Evolutionary conservation across 2,329 filamentous ascomycete genomes (phyloP), one percentile per base, ranked within the genome.

Genomic region (Thermomyces lanuginosus): DNA sequence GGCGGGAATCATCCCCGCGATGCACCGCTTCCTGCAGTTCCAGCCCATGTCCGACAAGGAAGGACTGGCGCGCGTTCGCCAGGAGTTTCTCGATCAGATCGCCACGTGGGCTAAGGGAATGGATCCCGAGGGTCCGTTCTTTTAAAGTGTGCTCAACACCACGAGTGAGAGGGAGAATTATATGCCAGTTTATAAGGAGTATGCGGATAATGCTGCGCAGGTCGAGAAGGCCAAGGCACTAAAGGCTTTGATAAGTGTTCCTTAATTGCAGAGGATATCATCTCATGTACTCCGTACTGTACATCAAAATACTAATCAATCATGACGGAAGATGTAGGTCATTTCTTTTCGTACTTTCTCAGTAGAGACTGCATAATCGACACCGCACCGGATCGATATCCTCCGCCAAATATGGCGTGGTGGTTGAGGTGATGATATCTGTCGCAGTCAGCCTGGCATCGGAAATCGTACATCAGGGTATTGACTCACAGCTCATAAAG

Each of bases 341-440:
- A n/a, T 13, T 24, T 25, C 11, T 2, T 17, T 3, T 64, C 72
- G 51, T 92, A 92, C 45, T 82, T 91, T 21, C 57, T 57, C 15
- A 80, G 56, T 39, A 93, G 56, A 36, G 58, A 68, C 48, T 64
- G 69, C 78, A 92, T 89, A 29, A 91, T 89, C 4, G 65, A 64
- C 51, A 86, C 65, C 15, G 83, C 82, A 4, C 81, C 75, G 21
- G 64, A 63, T 20, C 70, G 69, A 48, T 93, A 93, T 0, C 76
- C 67, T 1, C 75, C 76, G 0, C 82, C 82, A 49, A 92, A 93
- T 24, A 92, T 63, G 1, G 78, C 74, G 58, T 74, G 76, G 40
- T 93, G 86, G 37, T 93, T 93, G 13, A 93, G 55, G 45, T 92
- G 78, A 49, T 93, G 86, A 49, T 92, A 86, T 36, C 76, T 81